phyloP scores from a whole-genome alignment of 129 eudicot genomes.

The Solidago caesia region DNA sequence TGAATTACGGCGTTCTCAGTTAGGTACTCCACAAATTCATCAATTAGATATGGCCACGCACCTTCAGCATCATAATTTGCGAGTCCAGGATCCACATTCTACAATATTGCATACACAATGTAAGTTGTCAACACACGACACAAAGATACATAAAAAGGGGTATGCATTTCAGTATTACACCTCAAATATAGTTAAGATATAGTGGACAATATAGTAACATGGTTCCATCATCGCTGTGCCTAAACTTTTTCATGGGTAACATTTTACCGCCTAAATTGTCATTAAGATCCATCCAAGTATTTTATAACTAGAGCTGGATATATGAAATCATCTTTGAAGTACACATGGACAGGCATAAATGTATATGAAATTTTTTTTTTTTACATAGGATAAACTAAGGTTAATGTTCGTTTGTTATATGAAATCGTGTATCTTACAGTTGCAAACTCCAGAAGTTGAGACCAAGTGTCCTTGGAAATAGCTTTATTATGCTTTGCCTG shows the following conservation, averaged over 20 bases:
- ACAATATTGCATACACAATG: constrained; percentile 25
- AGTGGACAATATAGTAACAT: not conserved
- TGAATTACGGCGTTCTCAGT: constrained; percentile 56
- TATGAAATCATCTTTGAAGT: not conserved
- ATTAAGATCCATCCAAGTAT: not conserved
- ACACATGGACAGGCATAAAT: not conserved
- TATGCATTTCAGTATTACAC: not conserved
- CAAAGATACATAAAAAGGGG: not conserved
- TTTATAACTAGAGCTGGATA: not conserved
- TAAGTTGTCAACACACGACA: not conserved
- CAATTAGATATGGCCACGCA: constrained; percentile 97
- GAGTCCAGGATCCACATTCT: constrained; percentile 80
- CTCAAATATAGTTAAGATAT: too few relatives aligned
- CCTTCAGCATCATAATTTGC: constrained; percentile 94
- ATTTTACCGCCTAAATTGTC: not conserved
- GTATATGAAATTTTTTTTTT: not conserved
- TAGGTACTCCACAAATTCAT: constrained; percentile 89
- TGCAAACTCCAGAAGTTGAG: constrained; percentile 89
- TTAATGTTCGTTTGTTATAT: not conserved
- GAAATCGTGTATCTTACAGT: constrained; percentile 50
- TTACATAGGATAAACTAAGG: not conserved
- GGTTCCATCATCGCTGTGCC: not conserved
- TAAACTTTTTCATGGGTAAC: not conserved
- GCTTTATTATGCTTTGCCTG: constrained; percentile 97
- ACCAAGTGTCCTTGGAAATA: constrained; percentile 96